phyloP scores from a whole-genome alignment of 208 protist species.

The Acanthamoeba lenticulata region DNA sequence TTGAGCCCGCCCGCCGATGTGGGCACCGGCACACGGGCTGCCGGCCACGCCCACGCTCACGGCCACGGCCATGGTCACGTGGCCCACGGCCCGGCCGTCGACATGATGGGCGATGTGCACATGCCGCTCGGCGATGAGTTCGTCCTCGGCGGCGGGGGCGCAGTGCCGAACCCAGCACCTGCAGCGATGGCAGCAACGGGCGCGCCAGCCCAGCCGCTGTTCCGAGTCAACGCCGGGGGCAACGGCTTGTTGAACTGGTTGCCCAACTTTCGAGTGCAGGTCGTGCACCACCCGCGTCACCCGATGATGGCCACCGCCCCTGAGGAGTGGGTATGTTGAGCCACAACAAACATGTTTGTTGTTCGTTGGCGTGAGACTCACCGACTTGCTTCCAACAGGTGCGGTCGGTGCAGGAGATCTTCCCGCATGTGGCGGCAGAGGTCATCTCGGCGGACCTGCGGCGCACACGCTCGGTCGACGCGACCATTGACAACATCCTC shows the following conservation, averaged over 20 bases:
- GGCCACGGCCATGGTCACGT: background rate
- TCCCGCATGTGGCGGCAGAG: background rate
- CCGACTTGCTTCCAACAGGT: background rate
- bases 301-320: background rate
- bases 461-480: background rate
- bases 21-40: background rate
- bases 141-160: background rate
- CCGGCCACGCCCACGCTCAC: background rate
- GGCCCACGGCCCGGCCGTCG: background rate
- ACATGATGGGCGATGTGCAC: background rate
- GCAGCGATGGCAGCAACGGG: background rate
- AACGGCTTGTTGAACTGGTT: background rate
- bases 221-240: background rate
- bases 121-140: background rate
- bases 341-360: background rate
- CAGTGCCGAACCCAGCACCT: background rate
- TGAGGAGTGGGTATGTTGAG: slow-evolving; percentile 21
- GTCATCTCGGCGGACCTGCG: background rate
- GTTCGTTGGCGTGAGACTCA: background rate
- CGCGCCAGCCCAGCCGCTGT: background rate
- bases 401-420: slow-evolving; percentile 25
- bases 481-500: slow-evolving; percentile 58
- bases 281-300: background rate
- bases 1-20: background rate
- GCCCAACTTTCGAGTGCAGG: slow-evolving; percentile 20